Base-by-base conservation (phyloP, 2,329 filamentous ascomycete genomes). In the Cytospora paraplurivora region DNA sequence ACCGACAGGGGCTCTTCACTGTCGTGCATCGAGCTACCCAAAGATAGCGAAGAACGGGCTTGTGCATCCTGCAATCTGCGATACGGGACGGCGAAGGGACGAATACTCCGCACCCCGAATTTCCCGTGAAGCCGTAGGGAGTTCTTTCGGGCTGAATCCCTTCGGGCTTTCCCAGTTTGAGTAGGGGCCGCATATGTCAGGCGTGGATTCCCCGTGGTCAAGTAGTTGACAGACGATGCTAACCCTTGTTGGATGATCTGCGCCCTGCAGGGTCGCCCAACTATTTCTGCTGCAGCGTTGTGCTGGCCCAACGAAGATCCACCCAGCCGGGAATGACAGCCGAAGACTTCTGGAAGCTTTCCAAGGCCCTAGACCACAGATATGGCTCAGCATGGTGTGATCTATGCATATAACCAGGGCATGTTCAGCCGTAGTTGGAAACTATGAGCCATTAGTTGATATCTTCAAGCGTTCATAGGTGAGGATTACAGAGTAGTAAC, bases 341-440 rank as follows among this genome's bases (percentile, higher is more conserved):
- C 27, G 59, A 65, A 62, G 55, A 56, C 38, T 65, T 65, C 63
- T 65, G 49, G 63, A 62, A 62, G 38, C 54, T 59, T 65, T 50
- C 58, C 55, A 50, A 51, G 59, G 32, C 50, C 19, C 7, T 54
- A 47, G 34, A 44, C 8, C 51, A 55, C 37, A 60, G 51, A 51
- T 35, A 33, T 8, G n/a, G 44, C 21, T 47, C 44, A 27, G 27
- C 44, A 21, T 47, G 44, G 44, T 54, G 11, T 60, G 58, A n/a
- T 57, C 27, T 44, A 56, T 56, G 34, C 21, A 51, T 51, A 53
- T 27, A 19, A 56, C 37, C 49, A 37, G 50, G 51, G 47, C 37
- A 49, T 52, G 38, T 63, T 8, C 21, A 21, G 4, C n/a, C n/a
- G 44, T 19, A 44, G n/a, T 19, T 37, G 37, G 50, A 38, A 55